Evolutionary conservation across 805 yeast genomes (phyloP), one percentile per base, ranked within the genome.

Genomic region (Hanseniaspora lachancei): DNA sequence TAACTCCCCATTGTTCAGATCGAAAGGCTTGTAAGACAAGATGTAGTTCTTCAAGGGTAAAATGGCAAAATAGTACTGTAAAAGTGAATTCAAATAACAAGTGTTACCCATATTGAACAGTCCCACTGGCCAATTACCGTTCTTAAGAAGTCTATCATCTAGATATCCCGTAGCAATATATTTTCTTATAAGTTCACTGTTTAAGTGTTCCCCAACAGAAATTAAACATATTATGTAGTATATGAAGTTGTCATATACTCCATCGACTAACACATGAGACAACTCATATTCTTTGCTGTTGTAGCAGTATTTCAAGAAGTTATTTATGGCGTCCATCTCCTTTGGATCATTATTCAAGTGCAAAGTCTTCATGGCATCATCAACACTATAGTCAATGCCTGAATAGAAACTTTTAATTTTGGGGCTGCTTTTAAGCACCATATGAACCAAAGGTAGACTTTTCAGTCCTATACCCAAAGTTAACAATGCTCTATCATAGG

Each of bases 21-120:
- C 60, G 29, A 62, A 63, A 23, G 68, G 77, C 47, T 78, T 73
- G 61, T 85, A 89, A 2, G 72, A 62, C 54, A 86, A 61, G 20
- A 88, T 75, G 58, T 77, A 75, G 2, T 83, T 78, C 57, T 97
- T 75, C 41, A 93, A 71, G 0, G 96, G 97, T 56, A 79, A 78
- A 47, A 93, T 79, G 7, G 88, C 84, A 70, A 89, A 93, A 67
- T 88, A 91, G 64, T 84, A 91, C 65, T 91, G 98, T 43, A 91
- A 70, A 49, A 93, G 72, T 0, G 97, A 91, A 66, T 93, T 91
- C 67, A 93, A 73, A 62, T 89, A 89, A 68, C 98, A 93, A 0
- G 98, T 91, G 66, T 93, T 93, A 24, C 98, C 98, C 59, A 89
- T 89, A 65, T 93, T 93, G 68, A 84, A 86, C 64, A 93, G 74